These are phyloP conservation scores for Phoma sp. DNA, from an alignment of 2,329 filamentous ascomycete species.

Conservation along the genomic window DNA sequence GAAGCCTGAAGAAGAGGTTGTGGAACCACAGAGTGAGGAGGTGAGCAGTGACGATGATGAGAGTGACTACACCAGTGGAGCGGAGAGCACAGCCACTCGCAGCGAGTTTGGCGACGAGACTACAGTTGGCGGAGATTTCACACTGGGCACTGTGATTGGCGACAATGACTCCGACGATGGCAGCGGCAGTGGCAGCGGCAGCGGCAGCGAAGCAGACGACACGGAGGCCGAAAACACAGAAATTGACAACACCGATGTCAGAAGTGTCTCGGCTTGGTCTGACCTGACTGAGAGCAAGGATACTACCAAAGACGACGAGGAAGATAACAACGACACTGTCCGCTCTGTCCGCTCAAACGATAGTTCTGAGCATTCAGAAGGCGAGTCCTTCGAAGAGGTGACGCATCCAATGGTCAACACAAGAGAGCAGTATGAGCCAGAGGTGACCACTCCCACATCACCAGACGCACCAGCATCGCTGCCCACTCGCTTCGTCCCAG, in stretches of 20 bases:
- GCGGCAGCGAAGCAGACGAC: conserved; percentile 50
- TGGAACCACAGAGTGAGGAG: conserved; percentile 69
- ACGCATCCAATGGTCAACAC: conserved; percentile 36
- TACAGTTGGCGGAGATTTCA: conserved; percentile 58
- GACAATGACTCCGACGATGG: conserved; percentile 54
- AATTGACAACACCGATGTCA: conserved; percentile 47
- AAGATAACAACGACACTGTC: conserved; percentile 39
- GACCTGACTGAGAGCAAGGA: conserved; percentile 81
- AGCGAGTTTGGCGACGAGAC: conserved; percentile 73
- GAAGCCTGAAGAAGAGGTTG: conserved; percentile 53
- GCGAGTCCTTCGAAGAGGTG: conserved; percentile 46
- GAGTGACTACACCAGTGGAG: conserved; percentile 78
- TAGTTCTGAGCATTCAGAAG: conserved; percentile 44
- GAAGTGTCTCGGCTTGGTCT: conserved; percentile 80
- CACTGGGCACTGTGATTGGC: conserved; percentile 47
- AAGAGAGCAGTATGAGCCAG: conserved; percentile 43
- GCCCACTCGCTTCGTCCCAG: conserved; percentile 74
- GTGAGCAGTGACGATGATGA: conserved; percentile 68
- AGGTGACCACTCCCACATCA: conserved; percentile 59
- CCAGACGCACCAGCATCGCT: conserved; percentile 45
- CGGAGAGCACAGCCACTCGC: conserved; percentile 82
- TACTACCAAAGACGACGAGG: conserved; percentile 58
- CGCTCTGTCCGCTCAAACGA: conserved; percentile 40
- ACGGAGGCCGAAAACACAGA: conserved; percentile 32
- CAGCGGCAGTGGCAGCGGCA: conserved; percentile 41